Evolutionary conservation across 2,329 filamentous ascomycete species (phyloP), one percentile per base, ranked within the genome.

Genomic region (Cephalotrichum gorgonifer): DNA sequence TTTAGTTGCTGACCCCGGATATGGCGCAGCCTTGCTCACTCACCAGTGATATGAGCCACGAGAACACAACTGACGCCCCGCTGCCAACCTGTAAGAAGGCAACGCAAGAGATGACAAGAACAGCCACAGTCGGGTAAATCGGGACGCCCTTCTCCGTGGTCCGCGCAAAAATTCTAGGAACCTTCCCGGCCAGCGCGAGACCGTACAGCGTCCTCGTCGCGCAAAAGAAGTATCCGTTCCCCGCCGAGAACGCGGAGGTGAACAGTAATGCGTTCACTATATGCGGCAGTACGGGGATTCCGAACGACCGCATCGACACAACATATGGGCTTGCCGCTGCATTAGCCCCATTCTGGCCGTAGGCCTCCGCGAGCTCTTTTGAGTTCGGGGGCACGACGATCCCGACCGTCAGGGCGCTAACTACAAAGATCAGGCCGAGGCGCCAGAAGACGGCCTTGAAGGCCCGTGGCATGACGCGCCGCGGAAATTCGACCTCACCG

Each of bases 251-350:
- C 2, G 74, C 57, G 50, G 82, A 85, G 0, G 81, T 86, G 54
- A 89, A 72, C 55, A 90, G 82, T 20, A 89, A 72, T 30, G 84
- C 85, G 60, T 90, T 91, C 64, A 91, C 81, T 48, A 90, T 76
- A 4, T 78, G 80, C 0, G 84, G 82, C 4, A 89, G 75, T 6
- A 74, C 81, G 5, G 70, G 72, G 50, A 89, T 81, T 0, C 83
- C 80, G 2, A 85, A 85, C 27, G 78, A 74, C 9, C 75, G 72
- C 31, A 83, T 80, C n/a, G 85, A 85, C 53, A 89, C 86, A 51
- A 89, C 85, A 57, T 83, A 87, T 11, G 82, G 83, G 60, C 63
- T 68, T 58, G 75, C 68, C 3, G 75, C 71, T 22, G 62, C 68
- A 0, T 83, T 76, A 43, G 74, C 68, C 46, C 71, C 74, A 12